Base-by-base conservation (phyloP, 2,329 filamentous ascomycete species). In the Sarocladiaceae sp. region DNA sequence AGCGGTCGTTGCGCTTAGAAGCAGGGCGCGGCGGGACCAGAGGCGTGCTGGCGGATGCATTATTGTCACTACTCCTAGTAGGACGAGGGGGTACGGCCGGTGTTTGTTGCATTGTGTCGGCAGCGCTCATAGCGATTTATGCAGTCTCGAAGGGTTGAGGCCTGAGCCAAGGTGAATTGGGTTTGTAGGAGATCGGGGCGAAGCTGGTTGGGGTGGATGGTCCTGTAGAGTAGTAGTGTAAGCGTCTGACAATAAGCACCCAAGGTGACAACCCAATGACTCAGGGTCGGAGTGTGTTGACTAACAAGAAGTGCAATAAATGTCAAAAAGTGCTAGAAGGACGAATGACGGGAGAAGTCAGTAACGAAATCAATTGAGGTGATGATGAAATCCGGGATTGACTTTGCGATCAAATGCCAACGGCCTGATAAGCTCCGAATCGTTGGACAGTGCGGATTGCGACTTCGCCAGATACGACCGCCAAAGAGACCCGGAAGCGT, bases 21-120 rank as follows among this genome's bases (percentile, higher is more conserved):
- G 67, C 58, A 4, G 92, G 92, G 56, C 92, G 88, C 56, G 90
- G 87, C 57, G 92, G 92, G 47, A 96, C 79, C 63, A 81, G 82
- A 55, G 92, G 91, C 37, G 82, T 71, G 33, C 48, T 58, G 50
- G 55, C 59, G 5, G 61, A 47, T 23, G 67, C 59, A 50, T 70
- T 64, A 54, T 71, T 67, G 56, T 72, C 75, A 50, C 79, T 72
- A 58, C 66, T 71, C 63, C 75, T 75, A 36, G 71, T 68, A 10
- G 81, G 82, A 56, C 82, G 77, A 60, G 80, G 79, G 46, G 82
- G 82, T 53, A 84, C 71, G 52, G 63, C 62, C n/a, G 82, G 81
- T 51, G 71, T 70, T 65, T 67, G 60, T 58, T 75, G 74, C 69
- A 75, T 74, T 50, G 74, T 69, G 55, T 77, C 66, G 60, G 77